Base-by-base conservation (phyloP, 305 asterid species). In the Fraxinus sp. region DNA sequence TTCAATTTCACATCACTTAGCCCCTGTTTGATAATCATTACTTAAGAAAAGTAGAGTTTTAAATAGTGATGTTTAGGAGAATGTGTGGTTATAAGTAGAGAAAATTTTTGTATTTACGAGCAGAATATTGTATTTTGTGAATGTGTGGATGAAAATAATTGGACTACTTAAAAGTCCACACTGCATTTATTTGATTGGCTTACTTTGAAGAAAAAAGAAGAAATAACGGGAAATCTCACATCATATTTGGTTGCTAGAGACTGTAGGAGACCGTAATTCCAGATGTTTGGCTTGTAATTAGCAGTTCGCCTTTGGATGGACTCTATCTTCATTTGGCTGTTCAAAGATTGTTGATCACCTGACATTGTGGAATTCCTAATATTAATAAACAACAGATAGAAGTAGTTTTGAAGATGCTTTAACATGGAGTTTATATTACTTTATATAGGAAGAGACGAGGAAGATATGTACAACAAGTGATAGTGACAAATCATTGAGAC, bases 251-350 rank as follows among this genome's bases (percentile, higher is more conserved):
- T 80, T 11, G 80, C 46, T 22, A 90, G 89, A 3, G 93, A 86
- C 55, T 80, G 85, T 0, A 90, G 62, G 82, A 8, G 77, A 55
- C 86, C 87, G 33, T 90, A 90, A 66, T 89, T 86, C 92, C 93
- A 90, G 24, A 89, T 90, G 79, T 86, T 90, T 30, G 93, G 90
- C 80, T 89, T 87, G 82, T 90, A 90, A 75, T 87, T 86, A 2
- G 92, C 89, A 7, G 86, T 86, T 18, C 91, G 84, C 49, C 90
- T 79, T 10, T 68, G 39, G 8, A 28, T 7, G 7, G 39, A 13
- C 8, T 68, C 75, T 11, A 28, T 26, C 75, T 9, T 59, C 18
- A 3, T 68, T 28, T 4, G 35, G 35, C 3, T 68, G 75, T 16
- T 68, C 37, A 28, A 28, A 3, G 36, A 66, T 66, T 18, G 26